Conservation (phyloP, 352 stramenopile species). For the Globisporangium carolinianum region DNA sequence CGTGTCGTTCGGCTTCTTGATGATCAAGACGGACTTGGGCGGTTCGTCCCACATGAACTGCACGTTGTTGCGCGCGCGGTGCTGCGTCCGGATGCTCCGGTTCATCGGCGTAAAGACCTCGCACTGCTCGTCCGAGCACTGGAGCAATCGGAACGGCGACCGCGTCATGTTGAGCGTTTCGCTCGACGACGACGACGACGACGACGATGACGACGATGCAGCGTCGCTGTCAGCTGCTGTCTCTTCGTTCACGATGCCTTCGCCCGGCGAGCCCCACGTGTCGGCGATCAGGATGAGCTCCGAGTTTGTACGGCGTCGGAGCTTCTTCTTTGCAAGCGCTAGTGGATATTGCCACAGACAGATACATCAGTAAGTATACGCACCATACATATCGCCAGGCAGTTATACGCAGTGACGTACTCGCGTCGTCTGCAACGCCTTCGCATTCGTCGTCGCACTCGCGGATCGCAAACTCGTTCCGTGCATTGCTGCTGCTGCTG, state of each 20-base stretch:
- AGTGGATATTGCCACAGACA: not conserved
- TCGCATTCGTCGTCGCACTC: slow-evolving; percentile 18
- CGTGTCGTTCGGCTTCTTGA: slow-evolving; percentile 87
- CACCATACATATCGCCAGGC: not conserved
- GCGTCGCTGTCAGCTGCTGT: slow-evolving; percentile 19
- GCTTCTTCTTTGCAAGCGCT: slow-evolving; percentile 46
- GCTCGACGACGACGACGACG: slow-evolving; percentile 25
- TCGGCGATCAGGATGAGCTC: slow-evolving; percentile 80
- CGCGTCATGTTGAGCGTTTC: slow-evolving; percentile 31
- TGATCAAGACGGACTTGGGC: slow-evolving; percentile 74
- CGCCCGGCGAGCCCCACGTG: slow-evolving; percentile 60
- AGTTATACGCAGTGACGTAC: not conserved
- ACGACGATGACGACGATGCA: slow-evolving; percentile 24
- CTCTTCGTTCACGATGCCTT: slow-evolving; percentile 71
- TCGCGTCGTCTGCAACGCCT: not conserved
- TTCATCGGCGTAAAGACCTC: slow-evolving; percentile 85
- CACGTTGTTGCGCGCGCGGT: slow-evolving; percentile 83
- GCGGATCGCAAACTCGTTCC: slow-evolving; percentile 4
- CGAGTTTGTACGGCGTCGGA: slow-evolving; percentile 71
- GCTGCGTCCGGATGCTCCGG: slow-evolving; percentile 80
- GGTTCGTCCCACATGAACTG: slow-evolving; percentile 86
- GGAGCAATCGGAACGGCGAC: slow-evolving; percentile 69
- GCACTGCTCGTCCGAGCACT: slow-evolving; percentile 86
- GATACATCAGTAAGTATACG: not conserved
- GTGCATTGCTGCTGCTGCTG: slow-evolving; percentile 10